Conservation (phyloP, 2,329 filamentous ascomycete genomes). For the Sporothrix brasiliensis region DNA sequence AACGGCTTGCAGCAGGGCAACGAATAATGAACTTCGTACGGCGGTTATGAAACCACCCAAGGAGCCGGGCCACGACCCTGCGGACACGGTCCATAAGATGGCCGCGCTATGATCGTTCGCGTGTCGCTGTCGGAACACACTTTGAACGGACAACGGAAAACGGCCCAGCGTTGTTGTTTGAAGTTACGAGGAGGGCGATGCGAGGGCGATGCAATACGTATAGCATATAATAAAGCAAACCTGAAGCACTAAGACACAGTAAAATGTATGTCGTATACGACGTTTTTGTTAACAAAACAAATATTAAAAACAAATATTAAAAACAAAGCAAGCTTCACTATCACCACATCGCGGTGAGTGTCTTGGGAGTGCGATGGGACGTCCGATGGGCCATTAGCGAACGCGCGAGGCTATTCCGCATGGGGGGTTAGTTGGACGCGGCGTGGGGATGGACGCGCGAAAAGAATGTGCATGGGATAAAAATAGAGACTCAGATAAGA, state of each 20-base stretch:
- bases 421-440: constrained; percentile 2
- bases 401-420: not conserved
- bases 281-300: no score
- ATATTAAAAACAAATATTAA: no score
- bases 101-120: constrained; percentile 23
- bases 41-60: constrained; percentile 24
- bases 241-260: not conserved
- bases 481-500: constrained; percentile 29
- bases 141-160: constrained; percentile 12
- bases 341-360: constrained; percentile 13
- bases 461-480: constrained; percentile 27
- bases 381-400: not conserved
- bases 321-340: not conserved
- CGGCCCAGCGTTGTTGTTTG: constrained; percentile 22
- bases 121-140: constrained; percentile 12
- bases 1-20: not conserved
- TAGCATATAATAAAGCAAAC: constrained; percentile 25
- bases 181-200: constrained; percentile 23
- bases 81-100: constrained; percentile 14
- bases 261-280: not conserved
- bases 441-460: constrained; percentile 2
- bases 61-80: constrained; percentile 15
- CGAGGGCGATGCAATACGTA: constrained; percentile 28
- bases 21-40: not conserved
- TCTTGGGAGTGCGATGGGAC: constrained; percentile 7